These are phyloP conservation scores for Chytriomyces confervae DNA, from an alignment of 192 early-diverging fungal species.

Conservation along the genomic window DNA sequence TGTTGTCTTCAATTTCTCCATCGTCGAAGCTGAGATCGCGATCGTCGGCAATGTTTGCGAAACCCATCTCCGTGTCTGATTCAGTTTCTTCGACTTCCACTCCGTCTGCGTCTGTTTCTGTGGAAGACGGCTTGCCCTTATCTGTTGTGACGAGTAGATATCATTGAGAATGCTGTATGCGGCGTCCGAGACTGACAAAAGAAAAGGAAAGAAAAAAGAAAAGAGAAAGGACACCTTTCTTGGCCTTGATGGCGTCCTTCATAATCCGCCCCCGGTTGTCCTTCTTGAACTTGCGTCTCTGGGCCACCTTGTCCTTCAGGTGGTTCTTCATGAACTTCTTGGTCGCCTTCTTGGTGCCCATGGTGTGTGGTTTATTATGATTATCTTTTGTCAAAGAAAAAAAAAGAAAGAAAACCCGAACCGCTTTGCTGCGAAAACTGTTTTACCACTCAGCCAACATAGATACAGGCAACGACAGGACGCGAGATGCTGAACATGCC, in stretches of 20 bases:
- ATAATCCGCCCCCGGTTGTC: slow-evolving; percentile 49
- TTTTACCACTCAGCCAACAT: too few species aligned
- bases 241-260: slow-evolving; percentile 23
- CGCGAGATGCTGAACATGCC: too few species aligned
- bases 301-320: slow-evolving; percentile 60
- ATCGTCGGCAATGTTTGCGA: slow-evolving; percentile 18
- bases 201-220: too few species aligned
- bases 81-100: background rate
- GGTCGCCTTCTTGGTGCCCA: slow-evolving; percentile 73
- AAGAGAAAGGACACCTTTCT: slow-evolving; percentile 9
- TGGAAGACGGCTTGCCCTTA: slow-evolving; percentile 38
- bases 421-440: too few species aligned
- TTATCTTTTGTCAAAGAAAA: background rate
- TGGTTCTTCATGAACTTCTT: slow-evolving; percentile 82
- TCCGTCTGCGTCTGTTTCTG: slow-evolving; percentile 30
- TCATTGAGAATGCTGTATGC: too few species aligned
- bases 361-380: slow-evolving; percentile 22
- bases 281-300: slow-evolving; percentile 27
- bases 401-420: slow-evolving; percentile 19
- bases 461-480: too few species aligned
- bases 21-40: slow-evolving; percentile 32
- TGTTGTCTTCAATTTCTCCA: slow-evolving; percentile 48
- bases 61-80: slow-evolving; percentile 41
- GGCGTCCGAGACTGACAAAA: too few species aligned
- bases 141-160: background rate